Percentiles rank a stretch among this genome's conserved stretches.
Conservation (phyloP, 345 rosid genomes). For the Cochlearia excelsa region DNA sequence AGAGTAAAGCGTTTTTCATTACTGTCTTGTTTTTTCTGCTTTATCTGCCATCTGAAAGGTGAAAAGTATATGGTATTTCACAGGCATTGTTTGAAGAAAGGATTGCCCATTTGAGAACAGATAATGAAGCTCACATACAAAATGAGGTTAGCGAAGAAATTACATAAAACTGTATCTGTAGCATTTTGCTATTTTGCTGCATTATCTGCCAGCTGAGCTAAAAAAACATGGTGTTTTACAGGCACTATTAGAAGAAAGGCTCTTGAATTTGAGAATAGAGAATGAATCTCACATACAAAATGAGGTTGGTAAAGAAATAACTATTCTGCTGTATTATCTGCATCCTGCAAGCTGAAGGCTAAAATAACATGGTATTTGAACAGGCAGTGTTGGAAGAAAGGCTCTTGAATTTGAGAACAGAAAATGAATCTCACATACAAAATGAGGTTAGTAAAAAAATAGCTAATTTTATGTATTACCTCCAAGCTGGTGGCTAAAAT, state of each 20-base stretch:
- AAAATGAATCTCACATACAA: slow-evolving; percentile 29
- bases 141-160: slow-evolving; percentile 24
- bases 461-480: slow-evolving; percentile 4
- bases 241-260: too few species aligned
- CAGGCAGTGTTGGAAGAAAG: slow-evolving; percentile 33
- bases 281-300: slow-evolving; percentile 45
- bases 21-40: neutral
- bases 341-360: slow-evolving; percentile 15
- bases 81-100: slow-evolving; percentile 33
- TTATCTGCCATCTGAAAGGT: slow-evolving; percentile 18
- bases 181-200: slow-evolving; percentile 11
- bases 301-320: slow-evolving; percentile 41
- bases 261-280: slow-evolving; percentile 14
- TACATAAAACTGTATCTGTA: neutral
- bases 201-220: neutral
- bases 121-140: slow-evolving; percentile 29
- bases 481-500: slow-evolving; percentile 7
- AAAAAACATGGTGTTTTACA: too few species aligned
- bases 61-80: slow-evolving; percentile 5
- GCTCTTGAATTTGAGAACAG: slow-evolving; percentile 23
- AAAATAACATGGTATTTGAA: slow-evolving; percentile 9
- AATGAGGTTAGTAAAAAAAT: slow-evolving; percentile 24
- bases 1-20: neutral
- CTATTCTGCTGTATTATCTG: neutral
- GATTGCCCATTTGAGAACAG: slow-evolving; percentile 24